These are phyloP conservation scores for Simplicillium aogashimaense DNA, from an alignment of 2,329 filamentous ascomycete genomes.

Conservation along the genomic window DNA sequence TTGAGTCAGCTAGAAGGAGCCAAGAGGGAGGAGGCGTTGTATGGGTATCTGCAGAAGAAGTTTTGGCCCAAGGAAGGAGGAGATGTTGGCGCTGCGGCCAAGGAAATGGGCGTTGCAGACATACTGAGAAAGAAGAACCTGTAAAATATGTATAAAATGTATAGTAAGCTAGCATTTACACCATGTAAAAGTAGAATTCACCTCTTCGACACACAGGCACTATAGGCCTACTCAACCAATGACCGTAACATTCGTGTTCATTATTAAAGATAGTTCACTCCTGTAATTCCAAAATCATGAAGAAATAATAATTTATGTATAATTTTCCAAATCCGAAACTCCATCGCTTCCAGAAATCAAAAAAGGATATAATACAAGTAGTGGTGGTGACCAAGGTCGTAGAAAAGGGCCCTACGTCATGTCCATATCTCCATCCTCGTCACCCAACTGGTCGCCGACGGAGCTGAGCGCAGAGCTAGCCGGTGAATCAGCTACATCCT, in stretches of 20 bases:
- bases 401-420: conserved; percentile 20
- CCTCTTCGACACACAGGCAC: not conserved
- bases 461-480: conserved; percentile 49
- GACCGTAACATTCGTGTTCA: too few relatives aligned
- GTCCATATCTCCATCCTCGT: conserved; percentile 36
- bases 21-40: conserved; percentile 27
- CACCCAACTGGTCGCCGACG: conserved; percentile 36
- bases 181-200: conserved; percentile 1
- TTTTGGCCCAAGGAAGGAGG: conserved; percentile 12
- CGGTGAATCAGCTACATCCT: conserved; percentile 19
- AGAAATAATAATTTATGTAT: too few relatives aligned
- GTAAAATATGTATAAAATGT: too few relatives aligned
- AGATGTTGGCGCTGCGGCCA: conserved; percentile 16
- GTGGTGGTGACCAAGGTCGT: not conserved
- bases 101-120: conserved; percentile 35
- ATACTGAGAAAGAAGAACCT: not conserved
- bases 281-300: too few relatives aligned
- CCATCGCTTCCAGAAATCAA: too few relatives aligned
- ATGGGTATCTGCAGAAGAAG: conserved; percentile 30
- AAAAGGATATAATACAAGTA: too few relatives aligned
- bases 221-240: too few relatives aligned
- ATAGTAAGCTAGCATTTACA: conserved; percentile 3
- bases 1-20: conserved; percentile 23
- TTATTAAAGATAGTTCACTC: too few relatives aligned
- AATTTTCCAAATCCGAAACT: too few relatives aligned